Evolutionary conservation across 352 stramenopile species (phyloP).

Genomic region (Pythium sukuiense): DNA sequence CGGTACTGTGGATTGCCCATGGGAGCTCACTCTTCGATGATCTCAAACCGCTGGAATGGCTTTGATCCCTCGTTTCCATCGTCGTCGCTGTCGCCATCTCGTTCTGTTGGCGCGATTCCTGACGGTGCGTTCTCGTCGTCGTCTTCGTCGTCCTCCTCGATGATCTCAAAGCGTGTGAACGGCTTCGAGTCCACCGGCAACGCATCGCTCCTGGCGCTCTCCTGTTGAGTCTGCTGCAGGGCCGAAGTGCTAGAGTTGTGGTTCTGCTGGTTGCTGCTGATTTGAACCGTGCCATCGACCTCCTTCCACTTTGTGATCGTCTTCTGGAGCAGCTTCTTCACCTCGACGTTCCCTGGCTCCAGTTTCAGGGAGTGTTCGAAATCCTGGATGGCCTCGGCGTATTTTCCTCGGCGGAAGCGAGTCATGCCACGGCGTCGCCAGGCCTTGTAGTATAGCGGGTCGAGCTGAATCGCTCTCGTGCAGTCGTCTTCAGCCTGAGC

Average conservation of each 20-base stretch:
- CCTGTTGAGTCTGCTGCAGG: not conserved
- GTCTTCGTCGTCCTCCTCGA: conserved; percentile 44
- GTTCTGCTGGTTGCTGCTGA: conserved; percentile 27
- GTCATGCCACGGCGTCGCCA: conserved; percentile 87
- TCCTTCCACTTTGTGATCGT: conserved; percentile 71
- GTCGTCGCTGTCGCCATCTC: conserved; percentile 32
- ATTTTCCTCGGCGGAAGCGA: conserved; percentile 85
- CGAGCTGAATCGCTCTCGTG: conserved; percentile 64
- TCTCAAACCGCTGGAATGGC: conserved; percentile 67
- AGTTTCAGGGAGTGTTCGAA: conserved; percentile 71
- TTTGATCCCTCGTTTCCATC: conserved; percentile 24
- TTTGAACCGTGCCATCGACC: conserved; percentile 48
- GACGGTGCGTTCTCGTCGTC: conserved; percentile 27
- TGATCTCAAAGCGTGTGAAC: conserved; percentile 69
- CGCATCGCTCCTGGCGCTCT: not conserved
- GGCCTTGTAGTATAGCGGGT: conserved; percentile 88
- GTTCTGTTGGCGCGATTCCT: not conserved
- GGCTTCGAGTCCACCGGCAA: conserved; percentile 18
- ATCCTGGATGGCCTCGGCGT: conserved; percentile 76
- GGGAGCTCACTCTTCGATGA: conserved; percentile 50
- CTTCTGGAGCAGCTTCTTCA: conserved; percentile 81
- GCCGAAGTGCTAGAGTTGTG: not conserved
- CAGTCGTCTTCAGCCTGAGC: conserved; percentile 87
- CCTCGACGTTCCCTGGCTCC: conserved; percentile 67
- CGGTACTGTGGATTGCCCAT: not conserved